phyloP scores from a whole-genome alignment of 1,284 basidiomycete genomes.

The Sporisorium graminicola region DNA sequence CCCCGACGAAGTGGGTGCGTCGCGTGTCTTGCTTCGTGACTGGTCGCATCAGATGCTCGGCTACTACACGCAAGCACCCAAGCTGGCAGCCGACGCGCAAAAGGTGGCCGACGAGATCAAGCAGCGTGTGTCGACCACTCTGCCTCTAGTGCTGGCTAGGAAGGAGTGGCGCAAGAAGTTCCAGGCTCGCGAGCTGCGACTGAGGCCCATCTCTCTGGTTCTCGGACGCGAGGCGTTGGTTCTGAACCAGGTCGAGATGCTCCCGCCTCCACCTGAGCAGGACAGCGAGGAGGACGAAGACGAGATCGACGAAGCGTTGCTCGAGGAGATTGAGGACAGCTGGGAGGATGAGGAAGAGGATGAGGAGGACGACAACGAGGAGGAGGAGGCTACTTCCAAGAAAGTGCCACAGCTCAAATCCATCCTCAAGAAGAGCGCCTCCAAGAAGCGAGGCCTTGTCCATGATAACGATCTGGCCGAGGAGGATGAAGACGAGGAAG shows the following conservation, averaged over 20 bases:
- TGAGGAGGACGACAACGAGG: conserved; percentile 45
- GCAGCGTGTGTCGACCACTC: conserved; percentile 22
- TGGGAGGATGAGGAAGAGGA: conserved; percentile 39
- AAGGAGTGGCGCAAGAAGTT: conserved; percentile 59
- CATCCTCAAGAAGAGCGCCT: conserved; percentile 46
- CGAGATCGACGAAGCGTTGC: conserved; percentile 49
- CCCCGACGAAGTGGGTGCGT: conserved; percentile 61
- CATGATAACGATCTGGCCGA: conserved; percentile 12
- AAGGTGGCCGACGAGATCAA: conserved; percentile 30
- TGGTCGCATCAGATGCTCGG: conserved; percentile 63
- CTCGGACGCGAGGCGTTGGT: conserved; percentile 50
- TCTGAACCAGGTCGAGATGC: conserved; percentile 45
- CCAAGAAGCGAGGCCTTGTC: conserved; percentile 31
- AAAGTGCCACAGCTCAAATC: conserved; percentile 45
- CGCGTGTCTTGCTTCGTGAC: conserved; percentile 62
- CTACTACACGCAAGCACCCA: conserved; percentile 62
- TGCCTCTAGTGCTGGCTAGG: conserved; percentile 42
- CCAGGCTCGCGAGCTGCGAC: conserved; percentile 53
- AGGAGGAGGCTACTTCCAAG: conserved; percentile 23
- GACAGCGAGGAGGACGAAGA: conserved; percentile 58
- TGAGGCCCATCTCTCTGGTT: conserved; percentile 47
- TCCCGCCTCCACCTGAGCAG: conserved; percentile 48
- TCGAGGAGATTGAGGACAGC: conserved; percentile 40
- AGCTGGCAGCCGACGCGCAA: conserved; percentile 40
- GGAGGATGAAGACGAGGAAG: conserved; percentile 19